These are phyloP conservation scores for Russula emetica DNA, from an alignment of 768 basidiomycete genomes.

Conservation along the genomic window DNA sequence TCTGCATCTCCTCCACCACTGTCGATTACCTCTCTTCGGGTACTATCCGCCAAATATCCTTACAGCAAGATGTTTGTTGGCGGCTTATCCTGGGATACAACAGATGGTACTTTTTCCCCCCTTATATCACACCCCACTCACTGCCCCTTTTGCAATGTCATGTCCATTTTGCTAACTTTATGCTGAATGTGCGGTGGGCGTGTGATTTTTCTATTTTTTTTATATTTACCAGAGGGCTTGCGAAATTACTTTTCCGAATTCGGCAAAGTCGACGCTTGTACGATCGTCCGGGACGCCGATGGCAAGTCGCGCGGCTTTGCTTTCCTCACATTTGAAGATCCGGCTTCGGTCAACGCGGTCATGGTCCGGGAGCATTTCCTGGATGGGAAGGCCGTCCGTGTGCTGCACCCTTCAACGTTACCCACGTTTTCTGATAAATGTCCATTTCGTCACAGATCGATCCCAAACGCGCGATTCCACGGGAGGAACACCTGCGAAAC, in stretches of 20 bases:
- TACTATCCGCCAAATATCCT: constrained; percentile 21
- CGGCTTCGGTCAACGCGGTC: constrained; percentile 89
- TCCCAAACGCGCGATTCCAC: constrained; percentile 97
- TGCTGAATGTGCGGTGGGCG: constrained; percentile 39
- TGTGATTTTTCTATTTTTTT: constrained; percentile 24
- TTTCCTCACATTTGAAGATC: constrained; percentile 93
- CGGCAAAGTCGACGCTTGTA: constrained; percentile 95
- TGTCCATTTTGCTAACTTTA: constrained; percentile 40
- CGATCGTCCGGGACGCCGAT: constrained; percentile 96
- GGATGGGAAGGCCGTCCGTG: constrained; percentile 93
- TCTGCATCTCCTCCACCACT: constrained; percentile 26
- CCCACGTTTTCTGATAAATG: constrained; percentile 9
- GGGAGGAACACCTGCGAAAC: constrained; percentile 89
- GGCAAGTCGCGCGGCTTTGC: constrained; percentile 97
- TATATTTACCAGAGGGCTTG: constrained; percentile 53
- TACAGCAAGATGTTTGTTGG: constrained; percentile 99
- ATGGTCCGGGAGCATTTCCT: constrained; percentile 93
- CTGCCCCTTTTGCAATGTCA: constrained; percentile 30
- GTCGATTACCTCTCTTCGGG: constrained; percentile 26
- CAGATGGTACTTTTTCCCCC: constrained; percentile 71
- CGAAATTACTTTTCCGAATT: constrained; percentile 92
- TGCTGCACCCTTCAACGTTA: constrained; percentile 17
- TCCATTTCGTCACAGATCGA: constrained; percentile 66
- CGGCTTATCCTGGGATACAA: constrained; percentile 99
- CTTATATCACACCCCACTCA: constrained; percentile 34